A percentile compares a stretch with the other conserved stretches of the same genome.
Conservation (phyloP, 2,329 filamentous ascomycete species). For the Aspergillus unguis region DNA sequence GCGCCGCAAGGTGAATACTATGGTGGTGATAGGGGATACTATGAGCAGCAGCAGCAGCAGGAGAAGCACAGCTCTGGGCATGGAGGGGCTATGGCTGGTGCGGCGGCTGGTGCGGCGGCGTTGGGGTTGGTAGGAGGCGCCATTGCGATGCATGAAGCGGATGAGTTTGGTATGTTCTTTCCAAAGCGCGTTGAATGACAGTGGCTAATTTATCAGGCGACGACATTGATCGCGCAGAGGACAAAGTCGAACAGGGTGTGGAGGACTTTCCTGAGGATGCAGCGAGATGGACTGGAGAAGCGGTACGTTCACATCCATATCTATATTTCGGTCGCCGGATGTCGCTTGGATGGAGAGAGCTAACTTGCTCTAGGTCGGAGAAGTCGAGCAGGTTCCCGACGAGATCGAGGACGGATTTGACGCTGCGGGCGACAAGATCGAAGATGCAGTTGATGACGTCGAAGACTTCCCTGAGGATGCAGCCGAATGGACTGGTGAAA, state of each 20-base stretch:
- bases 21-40: conserved; percentile 7
- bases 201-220: conserved; percentile 24
- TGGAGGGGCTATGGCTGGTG: conserved; percentile 24
- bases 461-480: conserved; percentile 3
- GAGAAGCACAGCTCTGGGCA: conserved; percentile 17
- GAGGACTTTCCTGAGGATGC: conserved; percentile 44
- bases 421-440: background rate
- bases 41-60: conserved; percentile 19
- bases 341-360: background rate
- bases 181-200: background rate
- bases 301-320: conserved; percentile 23
- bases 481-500: background rate
- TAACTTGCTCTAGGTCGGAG: conserved; percentile 29
- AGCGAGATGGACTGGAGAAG: conserved; percentile 43
- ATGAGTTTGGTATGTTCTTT: conserved; percentile 38
- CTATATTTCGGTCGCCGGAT: no score
- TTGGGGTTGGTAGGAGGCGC: conserved; percentile 44
- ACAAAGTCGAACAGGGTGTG: conserved; percentile 32
- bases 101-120: conserved; percentile 38
- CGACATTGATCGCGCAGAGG: conserved; percentile 33
- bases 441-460: conserved; percentile 1
- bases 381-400: conserved; percentile 41
- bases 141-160: conserved; percentile 45
- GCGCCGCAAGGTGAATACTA: conserved; percentile 10
- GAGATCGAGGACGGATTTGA: conserved; percentile 33